These are phyloP conservation scores for Colletotrichum liaoningense DNA, from an alignment of 2,329 filamentous ascomycete genomes.

Conservation along the genomic window DNA sequence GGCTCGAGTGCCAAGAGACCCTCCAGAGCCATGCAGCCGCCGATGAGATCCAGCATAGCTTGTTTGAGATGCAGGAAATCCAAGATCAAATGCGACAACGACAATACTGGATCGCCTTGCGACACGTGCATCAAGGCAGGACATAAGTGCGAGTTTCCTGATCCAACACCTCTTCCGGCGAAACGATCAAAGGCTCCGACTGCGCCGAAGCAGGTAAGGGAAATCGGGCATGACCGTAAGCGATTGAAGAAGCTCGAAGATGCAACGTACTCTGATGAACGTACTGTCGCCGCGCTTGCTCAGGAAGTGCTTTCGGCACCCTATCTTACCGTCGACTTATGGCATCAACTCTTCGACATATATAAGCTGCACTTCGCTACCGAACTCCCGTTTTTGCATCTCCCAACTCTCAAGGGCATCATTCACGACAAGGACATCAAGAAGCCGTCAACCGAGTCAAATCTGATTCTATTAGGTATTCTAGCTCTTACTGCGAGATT, in stretches of 20 bases:
- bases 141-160: constrained; percentile 79
- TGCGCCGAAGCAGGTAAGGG: constrained; percentile 52
- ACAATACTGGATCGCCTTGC: constrained; percentile 67
- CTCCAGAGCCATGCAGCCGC: constrained; percentile 56
- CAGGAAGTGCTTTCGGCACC: constrained; percentile 72
- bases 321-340: constrained; percentile 72
- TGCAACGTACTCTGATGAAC: constrained; percentile 50
- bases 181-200: constrained; percentile 55
- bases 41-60: constrained; percentile 83
- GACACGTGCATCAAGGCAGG: constrained; percentile 79
- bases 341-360: constrained; percentile 76
- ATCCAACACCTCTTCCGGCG: constrained; percentile 47
- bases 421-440: constrained; percentile 52
- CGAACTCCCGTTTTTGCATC: constrained; percentile 78
- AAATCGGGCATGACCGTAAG: constrained; percentile 61
- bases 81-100: constrained; percentile 90
- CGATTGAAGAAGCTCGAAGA: constrained; percentile 58
- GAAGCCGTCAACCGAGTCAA: constrained; percentile 57
- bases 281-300: constrained; percentile 51
- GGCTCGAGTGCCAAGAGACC: constrained; percentile 46
- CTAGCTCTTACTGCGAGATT: constrained; percentile 77
- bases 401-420: constrained; percentile 69
- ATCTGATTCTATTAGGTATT: constrained; percentile 73
- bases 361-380: constrained; percentile 79
- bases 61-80: constrained; percentile 81